A percentile compares a stretch with the other conserved stretches of the same genome.
These are phyloP conservation scores for Phytomonas francai DNA, from an alignment of 208 protist genomes.

Conservation along the genomic window DNA sequence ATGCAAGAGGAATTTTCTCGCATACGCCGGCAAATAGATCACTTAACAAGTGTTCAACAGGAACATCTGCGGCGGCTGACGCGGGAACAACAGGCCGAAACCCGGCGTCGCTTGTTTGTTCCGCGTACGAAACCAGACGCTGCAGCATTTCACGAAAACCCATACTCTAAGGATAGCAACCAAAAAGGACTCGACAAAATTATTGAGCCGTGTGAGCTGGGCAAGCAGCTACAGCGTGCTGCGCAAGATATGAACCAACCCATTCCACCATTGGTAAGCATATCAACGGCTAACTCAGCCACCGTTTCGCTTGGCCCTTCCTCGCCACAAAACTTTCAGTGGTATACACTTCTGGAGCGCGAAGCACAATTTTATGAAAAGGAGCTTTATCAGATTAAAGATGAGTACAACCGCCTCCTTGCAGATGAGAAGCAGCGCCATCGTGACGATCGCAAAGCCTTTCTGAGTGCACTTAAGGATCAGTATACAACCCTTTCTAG, in stretches of 20 bases:
- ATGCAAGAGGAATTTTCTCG: slow-evolving; percentile 1
- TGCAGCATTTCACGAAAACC: neutral
- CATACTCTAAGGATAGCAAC: neutral
- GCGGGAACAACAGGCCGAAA: neutral
- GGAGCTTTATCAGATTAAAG: slow-evolving; percentile 39
- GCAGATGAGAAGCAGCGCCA: slow-evolving; percentile 42
- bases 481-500: slow-evolving; percentile 30
- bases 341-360: slow-evolving; percentile 15
- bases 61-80: neutral
- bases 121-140: neutral
- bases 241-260: neutral
- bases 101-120: neutral
- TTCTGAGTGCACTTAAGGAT: slow-evolving; percentile 36
- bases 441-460: slow-evolving; percentile 40
- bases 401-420: slow-evolving; percentile 25
- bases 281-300: slow-evolving; percentile 12
- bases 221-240: neutral
- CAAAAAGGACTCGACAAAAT: neutral
- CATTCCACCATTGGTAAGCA: neutral
- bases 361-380: slow-evolving; percentile 37
- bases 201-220: neutral
- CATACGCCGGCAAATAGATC: slow-evolving; percentile 5
- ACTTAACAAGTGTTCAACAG: slow-evolving; percentile 6
- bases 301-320: slow-evolving; percentile 22
- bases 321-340: neutral